Base-by-base conservation (phyloP, 2,329 filamentous ascomycete genomes). In the Sclerotinia glacialis region DNA sequence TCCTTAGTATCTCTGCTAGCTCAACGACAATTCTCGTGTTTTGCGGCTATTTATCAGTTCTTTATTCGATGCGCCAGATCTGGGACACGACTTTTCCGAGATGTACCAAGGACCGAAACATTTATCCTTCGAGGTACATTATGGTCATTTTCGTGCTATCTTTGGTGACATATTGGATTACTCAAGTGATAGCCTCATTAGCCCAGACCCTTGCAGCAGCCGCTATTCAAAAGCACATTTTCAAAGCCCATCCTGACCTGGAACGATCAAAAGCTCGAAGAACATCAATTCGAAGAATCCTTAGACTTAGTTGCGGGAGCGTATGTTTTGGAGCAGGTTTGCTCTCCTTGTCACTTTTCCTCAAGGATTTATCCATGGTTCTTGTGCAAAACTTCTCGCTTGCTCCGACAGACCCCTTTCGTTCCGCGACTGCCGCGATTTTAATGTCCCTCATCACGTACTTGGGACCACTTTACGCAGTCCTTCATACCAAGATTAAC, bases 261-360 rank as follows among this genome's bases (percentile, higher is more conserved):
- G 11, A 18, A 34, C 11, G 47, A 16, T 16, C 42, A 46, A 46
- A 8, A 2, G n/a, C 2, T 46, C 55, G 28, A 34, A 46, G 28
- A 34, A 46, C 9, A 28, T 31, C 42, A 16, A 31, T 47, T 9
- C 26, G 11, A 2, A 23, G 40, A 14, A 34, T 14, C 2, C 42
- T 59, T 12, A 34, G 56, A 5, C 4, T 11, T 23, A 46, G 11
- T 7, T 34, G 7, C 11, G 44, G 26, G 4, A 59, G 56, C 18
- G 42, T 59, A 16, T 59, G 56, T 14, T 59, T 47, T 9, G 42
- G 56, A 23, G 56, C 56, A 16, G 56, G 56, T 8, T n/a, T 59
- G 0, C 26, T 59, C 8, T 46, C 56, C 7, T 42, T 47, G 3
- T 34, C 26, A 5, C 7, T 34, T 0, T 46, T 59, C 7, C 14